Evolutionary conservation across 2,329 filamentous ascomycete genomes (phyloP), one percentile per base, ranked within the genome.

Genomic region (Juglanconis sp.): DNA sequence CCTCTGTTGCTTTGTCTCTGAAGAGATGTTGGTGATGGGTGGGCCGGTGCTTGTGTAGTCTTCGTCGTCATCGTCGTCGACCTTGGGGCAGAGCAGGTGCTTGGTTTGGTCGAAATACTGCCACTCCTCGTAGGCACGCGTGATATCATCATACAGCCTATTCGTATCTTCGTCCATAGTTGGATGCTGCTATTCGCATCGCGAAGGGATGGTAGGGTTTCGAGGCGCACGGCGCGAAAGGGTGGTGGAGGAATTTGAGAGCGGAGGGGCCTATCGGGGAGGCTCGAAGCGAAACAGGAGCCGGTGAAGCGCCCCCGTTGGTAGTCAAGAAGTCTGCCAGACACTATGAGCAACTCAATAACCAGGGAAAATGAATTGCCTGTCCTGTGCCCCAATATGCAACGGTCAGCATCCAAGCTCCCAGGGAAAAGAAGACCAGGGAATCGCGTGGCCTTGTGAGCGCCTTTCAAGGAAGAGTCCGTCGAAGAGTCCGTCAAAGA

Each of bases 31-130:
- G 13, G 76, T 73, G 15, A 82, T 79, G 3, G 76, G 74, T 5
- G 74, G 71, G 48, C 77, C 71, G 3, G 75, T 76, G 62, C 87
- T 80, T 30, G 87, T 80, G 72, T 91, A 91, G 67, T 87, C 81
- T 64, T 85, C 82, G 24, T 73, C 72, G 63, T 92, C 89, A 1
- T 89, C 83, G 51, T 86, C 82, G 66, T 79, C 75, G 59, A 84
- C 73, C 62, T 84, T 85, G 1, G 89, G 87, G 63, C 89, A 92
- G 62, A 91, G 83, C 56, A 91, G 78, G 68, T 92, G 89, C 31
- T 79, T 74, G 13, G 81, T 74, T n/a, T 71, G 47, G 3, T 77
- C 75, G n/a, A 82, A 72, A 8, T 46, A 36, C 30, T 51, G 36
- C 61, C 58, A 63, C 34, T 63, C 58, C 35, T 55, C 51, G n/a